These are phyloP conservation scores for Gentiana macrophylla DNA, from an alignment of 257 asterid species.

Conservation along the genomic window DNA sequence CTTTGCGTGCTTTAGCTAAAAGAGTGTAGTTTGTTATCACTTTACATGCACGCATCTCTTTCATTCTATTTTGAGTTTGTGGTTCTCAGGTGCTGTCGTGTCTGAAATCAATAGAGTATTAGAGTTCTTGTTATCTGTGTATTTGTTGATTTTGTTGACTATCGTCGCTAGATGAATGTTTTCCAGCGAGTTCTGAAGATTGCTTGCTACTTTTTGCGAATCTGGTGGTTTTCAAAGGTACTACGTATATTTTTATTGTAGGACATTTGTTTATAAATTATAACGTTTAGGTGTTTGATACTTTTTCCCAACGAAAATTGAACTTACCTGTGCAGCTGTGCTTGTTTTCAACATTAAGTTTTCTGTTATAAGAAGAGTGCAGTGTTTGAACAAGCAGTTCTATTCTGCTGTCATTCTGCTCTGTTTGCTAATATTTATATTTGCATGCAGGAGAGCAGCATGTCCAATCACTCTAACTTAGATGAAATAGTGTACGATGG, in stretches of 20 bases:
- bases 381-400: no score
- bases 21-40: neutral
- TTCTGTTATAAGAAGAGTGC: neutral
- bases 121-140: neutral
- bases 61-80: neutral
- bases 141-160: neutral
- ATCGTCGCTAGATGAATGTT: neutral
- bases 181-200: neutral
- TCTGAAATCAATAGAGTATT: neutral
- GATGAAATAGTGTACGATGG: constrained; percentile 15
- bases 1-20: neutral
- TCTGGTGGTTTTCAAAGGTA: constrained; percentile 2
- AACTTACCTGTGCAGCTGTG: neutral
- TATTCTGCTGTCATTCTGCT: neutral
- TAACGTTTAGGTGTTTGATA: neutral
- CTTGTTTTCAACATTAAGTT: neutral
- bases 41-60: constrained; percentile 16
- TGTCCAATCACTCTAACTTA: constrained; percentile 26
- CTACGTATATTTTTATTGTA: neutral
- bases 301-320: neutral
- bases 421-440: neutral
- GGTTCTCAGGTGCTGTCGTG: neutral
- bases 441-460: constrained; percentile 8
- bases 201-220: neutral
- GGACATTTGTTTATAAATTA: neutral